These are phyloP conservation scores for Apiospora saccharicola DNA, from an alignment of 2,329 filamentous ascomycete species.

Conservation along the genomic window DNA sequence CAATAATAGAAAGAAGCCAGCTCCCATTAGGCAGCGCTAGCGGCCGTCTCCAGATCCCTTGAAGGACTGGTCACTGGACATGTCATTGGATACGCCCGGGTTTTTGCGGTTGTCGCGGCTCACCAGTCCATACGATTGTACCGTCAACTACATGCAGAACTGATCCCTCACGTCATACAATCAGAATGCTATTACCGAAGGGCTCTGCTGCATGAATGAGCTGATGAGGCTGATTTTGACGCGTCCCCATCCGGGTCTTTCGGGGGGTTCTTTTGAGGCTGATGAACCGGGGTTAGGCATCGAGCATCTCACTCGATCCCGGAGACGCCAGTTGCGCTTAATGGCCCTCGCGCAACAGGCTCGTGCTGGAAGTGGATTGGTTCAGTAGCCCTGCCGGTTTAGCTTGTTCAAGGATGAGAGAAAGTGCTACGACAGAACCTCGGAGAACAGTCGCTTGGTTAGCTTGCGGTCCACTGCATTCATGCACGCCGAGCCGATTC, in stretches of 20 bases:
- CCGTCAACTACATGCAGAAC: not conserved
- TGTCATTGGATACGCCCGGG: not conserved
- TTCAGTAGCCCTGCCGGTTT: not conserved
- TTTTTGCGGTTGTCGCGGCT: conserved; percentile 7
- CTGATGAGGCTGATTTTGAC: conserved; percentile 5
- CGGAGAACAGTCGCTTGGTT: conserved; percentile 1
- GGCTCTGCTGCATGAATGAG: not conserved
- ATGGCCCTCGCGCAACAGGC: not conserved
- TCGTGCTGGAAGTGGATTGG: conserved; percentile 16
- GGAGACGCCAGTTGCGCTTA: conserved; percentile 7
- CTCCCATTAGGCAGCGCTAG: conserved; percentile 21
- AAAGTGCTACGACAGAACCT: conserved; percentile 11
- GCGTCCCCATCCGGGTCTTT: not conserved
- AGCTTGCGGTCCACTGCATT: conserved; percentile 16
- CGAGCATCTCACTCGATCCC: not conserved
- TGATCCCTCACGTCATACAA: not conserved
- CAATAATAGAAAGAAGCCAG: conserved; percentile 26
- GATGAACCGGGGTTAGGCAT: not conserved
- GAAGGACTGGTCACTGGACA: not conserved
- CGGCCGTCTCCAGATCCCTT: conserved; percentile 16
- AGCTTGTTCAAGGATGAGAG: not conserved
- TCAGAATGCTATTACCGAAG: not conserved
- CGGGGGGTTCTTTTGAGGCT: not conserved
- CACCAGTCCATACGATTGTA: not conserved
- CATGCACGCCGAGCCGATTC: not conserved